Conservation (phyloP, 116 monocot species). For the Iris pallida region DNA sequence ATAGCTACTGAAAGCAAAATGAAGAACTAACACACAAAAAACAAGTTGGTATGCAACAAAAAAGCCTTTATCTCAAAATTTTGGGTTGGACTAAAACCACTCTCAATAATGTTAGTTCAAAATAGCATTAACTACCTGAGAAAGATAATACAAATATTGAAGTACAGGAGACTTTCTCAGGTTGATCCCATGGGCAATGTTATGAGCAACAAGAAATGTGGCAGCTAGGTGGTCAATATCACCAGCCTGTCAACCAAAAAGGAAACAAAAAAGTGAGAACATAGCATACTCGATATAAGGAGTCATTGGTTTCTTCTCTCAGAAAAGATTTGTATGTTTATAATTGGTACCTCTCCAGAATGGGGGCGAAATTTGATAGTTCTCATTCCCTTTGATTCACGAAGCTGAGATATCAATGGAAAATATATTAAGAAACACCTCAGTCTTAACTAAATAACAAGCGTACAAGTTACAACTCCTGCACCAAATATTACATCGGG, state of each 20-base stretch:
- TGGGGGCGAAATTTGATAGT: constrained; percentile 98
- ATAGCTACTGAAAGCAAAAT: no score
- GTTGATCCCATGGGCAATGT: constrained; percentile 95
- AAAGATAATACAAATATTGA: constrained; percentile 96
- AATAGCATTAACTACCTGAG: constrained; percentile 53
- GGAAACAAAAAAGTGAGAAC: constrained; percentile 5
- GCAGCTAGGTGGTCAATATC: constrained; percentile 98
- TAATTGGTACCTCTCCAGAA: constrained; percentile 72
- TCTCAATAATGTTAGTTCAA: neutral
- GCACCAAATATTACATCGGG: no score
- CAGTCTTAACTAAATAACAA: neutral
- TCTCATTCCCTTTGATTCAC: constrained; percentile 96
- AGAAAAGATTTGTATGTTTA: neutral
- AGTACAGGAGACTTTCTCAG: constrained; percentile 95
- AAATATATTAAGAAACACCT: neutral
- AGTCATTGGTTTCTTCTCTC: neutral
- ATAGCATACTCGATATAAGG: neutral
- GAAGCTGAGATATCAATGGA: constrained; percentile 44
- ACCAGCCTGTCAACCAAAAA: constrained; percentile 56
- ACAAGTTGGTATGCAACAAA: neutral
- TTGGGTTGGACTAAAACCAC: neutral
- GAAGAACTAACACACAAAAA: neutral
- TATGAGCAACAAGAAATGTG: constrained; percentile 77
- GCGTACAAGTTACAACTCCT: neutral
- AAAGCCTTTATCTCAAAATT: neutral